phyloP scores from a whole-genome alignment of 306 rosid genomes.

The Senna tora region DNA sequence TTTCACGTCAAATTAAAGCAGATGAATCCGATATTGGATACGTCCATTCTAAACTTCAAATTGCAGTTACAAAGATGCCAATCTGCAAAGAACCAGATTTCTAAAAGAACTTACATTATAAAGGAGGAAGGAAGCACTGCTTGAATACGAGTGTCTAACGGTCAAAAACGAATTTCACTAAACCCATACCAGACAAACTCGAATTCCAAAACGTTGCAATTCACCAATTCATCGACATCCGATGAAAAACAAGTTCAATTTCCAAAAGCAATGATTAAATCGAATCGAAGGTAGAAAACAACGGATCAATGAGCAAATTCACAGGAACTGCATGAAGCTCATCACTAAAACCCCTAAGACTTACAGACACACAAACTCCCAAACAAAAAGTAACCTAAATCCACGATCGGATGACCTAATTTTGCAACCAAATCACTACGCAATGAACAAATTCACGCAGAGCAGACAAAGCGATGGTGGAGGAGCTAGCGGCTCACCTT shows the following conservation, averaged over 20 bases:
- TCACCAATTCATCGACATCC: conserved; percentile 39
- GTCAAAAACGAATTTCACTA: conserved; percentile 42
- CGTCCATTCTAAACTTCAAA: conserved; percentile 39
- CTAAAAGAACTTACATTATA: conserved; percentile 17
- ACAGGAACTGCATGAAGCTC: conserved; percentile 37
- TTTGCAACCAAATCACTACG: conserved; percentile 42
- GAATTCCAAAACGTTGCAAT: conserved; percentile 38
- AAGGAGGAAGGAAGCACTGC: conserved; percentile 22
- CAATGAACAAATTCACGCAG: conserved; percentile 48
- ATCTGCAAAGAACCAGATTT: conserved; percentile 24
- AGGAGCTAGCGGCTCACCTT: conserved; percentile 54
- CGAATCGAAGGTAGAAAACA: conserved; percentile 42
- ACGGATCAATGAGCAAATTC: conserved; percentile 71
- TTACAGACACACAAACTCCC: conserved; percentile 46
- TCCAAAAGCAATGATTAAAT: conserved; percentile 37
- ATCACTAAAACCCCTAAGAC: conserved; percentile 67
- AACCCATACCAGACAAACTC: conserved; percentile 36
- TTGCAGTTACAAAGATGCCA: conserved; percentile 23
- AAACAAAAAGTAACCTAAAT: conserved; percentile 52
- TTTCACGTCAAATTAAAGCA: conserved; percentile 31
- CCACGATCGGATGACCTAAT: conserved; percentile 50
- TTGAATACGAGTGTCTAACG: conserved; percentile 45
- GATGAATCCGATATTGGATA: conserved; percentile 20
- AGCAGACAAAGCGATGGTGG: conserved; percentile 40
- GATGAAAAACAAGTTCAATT: conserved; percentile 38